Evolutionary conservation across 345 rosid genomes (phyloP).

Genomic region (Passiflora organensis): DNA sequence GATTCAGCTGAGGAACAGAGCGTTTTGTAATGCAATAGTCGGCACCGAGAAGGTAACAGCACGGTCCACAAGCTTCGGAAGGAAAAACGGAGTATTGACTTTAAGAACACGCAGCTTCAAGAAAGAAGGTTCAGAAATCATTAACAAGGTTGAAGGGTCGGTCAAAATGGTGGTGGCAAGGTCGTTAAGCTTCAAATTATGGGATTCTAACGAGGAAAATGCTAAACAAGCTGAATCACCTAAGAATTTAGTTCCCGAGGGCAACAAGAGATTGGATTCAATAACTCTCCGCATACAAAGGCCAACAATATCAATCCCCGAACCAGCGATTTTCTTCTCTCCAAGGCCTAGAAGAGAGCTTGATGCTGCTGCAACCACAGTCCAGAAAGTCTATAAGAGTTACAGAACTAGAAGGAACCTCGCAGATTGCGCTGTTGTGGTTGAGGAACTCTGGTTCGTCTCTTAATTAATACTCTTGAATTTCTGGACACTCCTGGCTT

Average conservation of each 20-base stretch:
- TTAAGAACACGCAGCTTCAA: conserved; percentile 34
- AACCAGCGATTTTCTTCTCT: conserved; percentile 38
- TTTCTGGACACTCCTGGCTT: neutral
- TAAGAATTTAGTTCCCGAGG: conserved; percentile 5
- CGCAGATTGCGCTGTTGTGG: conserved; percentile 75
- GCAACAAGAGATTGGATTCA: too few species aligned
- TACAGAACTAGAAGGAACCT: conserved; percentile 50
- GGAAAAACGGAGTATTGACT: conserved; percentile 23
- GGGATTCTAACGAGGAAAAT: conserved; percentile 23
- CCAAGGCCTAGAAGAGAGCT: conserved; percentile 58
- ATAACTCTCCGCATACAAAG: conserved; percentile 25
- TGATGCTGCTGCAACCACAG: conserved; percentile 52
- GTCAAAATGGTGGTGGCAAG: conserved; percentile 15
- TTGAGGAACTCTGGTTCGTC: conserved; percentile 65
- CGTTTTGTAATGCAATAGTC: conserved; percentile 23
- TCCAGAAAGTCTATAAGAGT: conserved; percentile 47
- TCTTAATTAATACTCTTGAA: conserved; percentile 14
- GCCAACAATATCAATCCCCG: conserved; percentile 44
- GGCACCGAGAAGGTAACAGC: conserved; percentile 15
- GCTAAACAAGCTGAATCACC: conserved; percentile 8
- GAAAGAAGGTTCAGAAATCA: conserved; percentile 19
- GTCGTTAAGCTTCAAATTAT: conserved; percentile 37
- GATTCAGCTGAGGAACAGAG: conserved; percentile 29
- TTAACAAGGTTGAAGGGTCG: conserved; percentile 13
- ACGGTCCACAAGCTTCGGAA: conserved; percentile 30